These are phyloP conservation scores for Kwoniella mangroviensis DNA, from an alignment of 768 basidiomycete species.

Conservation along the genomic window DNA sequence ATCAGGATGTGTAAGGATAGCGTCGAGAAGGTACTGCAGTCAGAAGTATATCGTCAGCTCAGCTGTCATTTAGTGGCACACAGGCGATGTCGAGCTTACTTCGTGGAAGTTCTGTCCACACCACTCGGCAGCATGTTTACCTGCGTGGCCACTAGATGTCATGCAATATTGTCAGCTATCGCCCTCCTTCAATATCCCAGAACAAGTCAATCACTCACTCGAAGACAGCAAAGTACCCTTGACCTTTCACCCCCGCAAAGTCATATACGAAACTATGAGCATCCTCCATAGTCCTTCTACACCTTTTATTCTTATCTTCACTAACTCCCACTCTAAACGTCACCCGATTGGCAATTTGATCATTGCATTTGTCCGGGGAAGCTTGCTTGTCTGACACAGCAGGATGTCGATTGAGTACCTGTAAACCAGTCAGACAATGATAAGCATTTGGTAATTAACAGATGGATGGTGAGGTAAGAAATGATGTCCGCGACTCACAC, in stretches of 20 bases:
- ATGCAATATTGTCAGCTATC: background rate
- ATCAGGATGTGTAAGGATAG: constrained; percentile 67
- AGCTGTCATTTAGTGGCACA: background rate
- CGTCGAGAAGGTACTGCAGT: constrained; percentile 68
- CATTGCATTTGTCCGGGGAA: constrained; percentile 21
- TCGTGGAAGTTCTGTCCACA: constrained; percentile 95
- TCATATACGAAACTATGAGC: constrained; percentile 95
- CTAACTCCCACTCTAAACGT: constrained; percentile 73
- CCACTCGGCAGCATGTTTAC: constrained; percentile 99
- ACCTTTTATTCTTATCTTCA: constrained; percentile 78
- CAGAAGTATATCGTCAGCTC: constrained; percentile 6
- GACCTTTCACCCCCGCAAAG: constrained; percentile 85
- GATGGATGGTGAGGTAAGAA: constrained; percentile 61
- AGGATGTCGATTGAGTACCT: constrained; percentile 80
- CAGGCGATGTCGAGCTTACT: constrained; percentile 57
- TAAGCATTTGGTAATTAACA: constrained; percentile 25
- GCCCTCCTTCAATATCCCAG: background rate
- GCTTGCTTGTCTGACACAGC: constrained; percentile 18
- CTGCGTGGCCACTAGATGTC: constrained; percentile 75
- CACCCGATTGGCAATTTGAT: constrained; percentile 1
- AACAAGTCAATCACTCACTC: constrained; percentile 61
- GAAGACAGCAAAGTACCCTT: constrained; percentile 97
- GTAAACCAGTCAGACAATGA: constrained; percentile 6
- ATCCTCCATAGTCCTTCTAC: constrained; percentile 94
- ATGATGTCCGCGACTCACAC: constrained; percentile 63